These are phyloP conservation scores for Rhodomyrtus tomentosa DNA, from an alignment of 345 rosid genomes.

Conservation along the genomic window DNA sequence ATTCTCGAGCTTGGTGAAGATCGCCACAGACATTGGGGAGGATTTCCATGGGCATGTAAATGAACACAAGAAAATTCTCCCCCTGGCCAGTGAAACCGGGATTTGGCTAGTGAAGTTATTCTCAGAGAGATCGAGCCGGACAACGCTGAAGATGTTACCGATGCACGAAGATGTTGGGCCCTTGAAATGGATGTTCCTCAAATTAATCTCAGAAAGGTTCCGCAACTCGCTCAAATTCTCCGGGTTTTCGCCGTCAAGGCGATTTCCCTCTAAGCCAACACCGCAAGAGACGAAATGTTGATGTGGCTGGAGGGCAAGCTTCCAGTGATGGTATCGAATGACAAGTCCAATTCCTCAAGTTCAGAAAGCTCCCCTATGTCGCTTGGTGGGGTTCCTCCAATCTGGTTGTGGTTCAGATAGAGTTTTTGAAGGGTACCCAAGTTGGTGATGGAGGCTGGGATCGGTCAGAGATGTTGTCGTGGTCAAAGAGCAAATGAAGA, in stretches of 20 bases:
- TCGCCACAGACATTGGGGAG: too few relatives aligned
- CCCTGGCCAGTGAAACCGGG: conserved; percentile 46
- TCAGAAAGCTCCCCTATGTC: conserved; percentile 30
- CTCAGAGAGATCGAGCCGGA: conserved; percentile 48
- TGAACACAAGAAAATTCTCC: too few relatives aligned
- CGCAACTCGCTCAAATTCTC: conserved; percentile 32
- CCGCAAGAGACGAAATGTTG: conserved; percentile 41
- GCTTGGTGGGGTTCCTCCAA: conserved; percentile 38
- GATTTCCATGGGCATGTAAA: too few relatives aligned
- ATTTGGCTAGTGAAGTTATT: conserved; percentile 64
- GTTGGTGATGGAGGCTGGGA: conserved; percentile 48
- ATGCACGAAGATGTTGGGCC: conserved; percentile 51
- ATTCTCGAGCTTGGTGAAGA: too few relatives aligned
- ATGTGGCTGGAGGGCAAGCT: conserved; percentile 50
- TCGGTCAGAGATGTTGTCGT: conserved; percentile 61
- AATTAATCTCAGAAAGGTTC: conserved; percentile 50
- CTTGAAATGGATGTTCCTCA: conserved; percentile 41
- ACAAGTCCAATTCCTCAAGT: conserved; percentile 56
- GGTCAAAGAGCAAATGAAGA: conserved; percentile 62
- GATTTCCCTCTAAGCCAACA: conserved; percentile 44
- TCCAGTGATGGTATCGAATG: conserved; percentile 62
- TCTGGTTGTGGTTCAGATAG: conserved; percentile 45
- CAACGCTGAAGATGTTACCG: conserved; percentile 46
- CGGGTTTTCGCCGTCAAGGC: conserved; percentile 37
- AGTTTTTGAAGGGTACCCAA: conserved; percentile 38